These are phyloP conservation scores for Gaillardinia entomophila DNA, from an alignment of 805 yeast genomes.

Conservation along the genomic window DNA sequence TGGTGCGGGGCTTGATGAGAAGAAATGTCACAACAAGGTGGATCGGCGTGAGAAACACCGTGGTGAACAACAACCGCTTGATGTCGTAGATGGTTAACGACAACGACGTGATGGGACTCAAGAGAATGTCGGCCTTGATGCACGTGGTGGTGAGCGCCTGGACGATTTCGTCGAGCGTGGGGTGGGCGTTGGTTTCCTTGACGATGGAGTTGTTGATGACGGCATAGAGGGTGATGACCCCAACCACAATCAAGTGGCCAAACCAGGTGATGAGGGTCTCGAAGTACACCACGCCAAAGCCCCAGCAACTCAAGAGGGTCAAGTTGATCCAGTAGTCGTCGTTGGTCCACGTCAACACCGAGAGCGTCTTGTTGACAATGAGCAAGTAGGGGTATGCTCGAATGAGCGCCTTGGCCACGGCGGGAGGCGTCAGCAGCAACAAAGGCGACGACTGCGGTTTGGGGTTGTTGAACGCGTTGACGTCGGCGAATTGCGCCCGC, in stretches of 20 bases:
- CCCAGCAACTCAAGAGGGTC: conserved; percentile 49
- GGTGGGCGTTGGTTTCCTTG: conserved; percentile 55
- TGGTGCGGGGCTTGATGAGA: conserved; percentile 63
- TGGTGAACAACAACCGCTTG: conserved; percentile 74
- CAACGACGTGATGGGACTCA: conserved; percentile 72
- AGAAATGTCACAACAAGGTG: conserved; percentile 67
- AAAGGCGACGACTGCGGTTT: conserved; percentile 68
- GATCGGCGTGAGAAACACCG: conserved; percentile 79
- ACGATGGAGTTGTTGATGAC: conserved; percentile 51
- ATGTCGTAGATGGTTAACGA: conserved; percentile 75
- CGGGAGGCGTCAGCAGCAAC: conserved; percentile 83
- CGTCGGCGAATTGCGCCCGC: conserved; percentile 21
- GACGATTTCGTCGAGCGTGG: conserved; percentile 83
- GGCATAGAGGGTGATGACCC: conserved; percentile 54
- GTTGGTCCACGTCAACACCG: conserved; percentile 85
- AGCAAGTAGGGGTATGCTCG: conserved; percentile 81
- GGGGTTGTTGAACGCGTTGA: conserved; percentile 4
- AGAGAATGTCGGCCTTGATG: conserved; percentile 67
- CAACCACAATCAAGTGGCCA: conserved; percentile 73
- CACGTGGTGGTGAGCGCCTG: conserved; percentile 70
- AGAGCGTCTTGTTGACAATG: conserved; percentile 61
- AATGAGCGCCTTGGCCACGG: conserved; percentile 77
- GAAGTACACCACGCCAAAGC: conserved; percentile 65
- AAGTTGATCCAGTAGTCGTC: conserved; percentile 76
- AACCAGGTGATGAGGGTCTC: conserved; percentile 72